A percentile compares a stretch with the other conserved stretches of the same genome.
Evolutionary conservation across 805 yeast species (phyloP).

Genomic region (Saturnispora quitensis): DNA sequence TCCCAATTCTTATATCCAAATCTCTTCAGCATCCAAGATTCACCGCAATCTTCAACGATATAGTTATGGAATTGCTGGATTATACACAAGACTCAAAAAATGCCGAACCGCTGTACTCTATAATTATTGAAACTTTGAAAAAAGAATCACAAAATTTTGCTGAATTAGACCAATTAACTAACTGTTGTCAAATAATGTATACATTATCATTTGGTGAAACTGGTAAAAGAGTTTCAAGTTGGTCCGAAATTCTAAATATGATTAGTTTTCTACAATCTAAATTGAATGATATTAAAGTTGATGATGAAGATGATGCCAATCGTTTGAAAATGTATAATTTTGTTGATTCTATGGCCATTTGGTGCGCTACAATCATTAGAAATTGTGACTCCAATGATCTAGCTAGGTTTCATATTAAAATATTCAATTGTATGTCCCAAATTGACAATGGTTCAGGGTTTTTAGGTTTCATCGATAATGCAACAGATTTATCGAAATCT

Average conservation of each 20-base stretch:
- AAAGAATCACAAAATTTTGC: conserved; percentile 5
- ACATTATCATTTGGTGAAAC: conserved; percentile 58
- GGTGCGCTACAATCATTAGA: conserved; percentile 44
- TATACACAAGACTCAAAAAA: conserved; percentile 42
- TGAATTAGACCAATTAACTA: conserved; percentile 18
- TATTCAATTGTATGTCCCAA: conserved; percentile 34
- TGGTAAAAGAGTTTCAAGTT: conserved; percentile 51
- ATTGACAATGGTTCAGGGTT: conserved; percentile 30
- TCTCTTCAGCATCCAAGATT: conserved; percentile 19
- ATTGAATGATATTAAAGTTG: conserved; percentile 2
- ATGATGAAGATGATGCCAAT: conserved; percentile 10
- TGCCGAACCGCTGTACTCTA: conserved; percentile 36
- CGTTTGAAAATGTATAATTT: conserved; percentile 11
- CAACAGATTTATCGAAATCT: conserved; percentile 34
- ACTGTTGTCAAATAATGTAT: conserved; percentile 33
- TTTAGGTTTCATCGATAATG: conserved; percentile 39
- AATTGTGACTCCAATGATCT: conserved; percentile 37
- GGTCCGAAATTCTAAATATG: conserved; percentile 30
- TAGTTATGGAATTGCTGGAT: conserved; percentile 42
- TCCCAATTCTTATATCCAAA: conserved; percentile 28
- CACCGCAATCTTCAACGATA: conserved; percentile 46
- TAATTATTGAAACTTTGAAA: conserved; percentile 20
- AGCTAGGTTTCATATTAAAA: conserved; percentile 36
- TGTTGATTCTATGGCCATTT: conserved; percentile 31
- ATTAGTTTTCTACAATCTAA: conserved; percentile 12